A percentile compares a stretch with the other conserved stretches of the same genome.
Evolutionary conservation across 305 asterid species (phyloP).

Genomic region (Andrographis paniculata): DNA sequence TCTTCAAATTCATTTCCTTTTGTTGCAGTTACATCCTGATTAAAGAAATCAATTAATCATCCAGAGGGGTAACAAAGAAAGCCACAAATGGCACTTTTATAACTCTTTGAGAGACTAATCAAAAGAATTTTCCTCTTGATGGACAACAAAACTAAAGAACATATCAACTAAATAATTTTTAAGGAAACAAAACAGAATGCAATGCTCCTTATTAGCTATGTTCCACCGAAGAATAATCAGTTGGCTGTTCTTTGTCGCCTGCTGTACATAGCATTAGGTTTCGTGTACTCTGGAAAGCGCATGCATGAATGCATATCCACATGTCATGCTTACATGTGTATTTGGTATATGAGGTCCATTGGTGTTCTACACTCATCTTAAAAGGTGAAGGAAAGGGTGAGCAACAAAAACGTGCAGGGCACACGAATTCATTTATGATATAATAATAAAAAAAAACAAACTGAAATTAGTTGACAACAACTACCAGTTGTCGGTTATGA

Average conservation of each 20-base stretch:
- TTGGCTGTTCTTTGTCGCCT: background rate
- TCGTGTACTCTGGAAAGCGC: background rate
- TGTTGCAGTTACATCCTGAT: slow-evolving; percentile 46
- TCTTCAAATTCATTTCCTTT: slow-evolving; percentile 52
- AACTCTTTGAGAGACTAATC: slow-evolving; percentile 5
- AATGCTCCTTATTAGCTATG: background rate
- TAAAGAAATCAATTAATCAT: slow-evolving; percentile 14
- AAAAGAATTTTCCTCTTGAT: background rate
- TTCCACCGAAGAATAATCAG: background rate
- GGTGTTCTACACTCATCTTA: too few species aligned
- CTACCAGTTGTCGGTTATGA: too few species aligned
- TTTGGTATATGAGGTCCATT: background rate
- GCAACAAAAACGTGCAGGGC: too few species aligned
- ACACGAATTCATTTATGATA: too few species aligned
- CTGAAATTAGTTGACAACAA: too few species aligned
- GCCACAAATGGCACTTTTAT: background rate
- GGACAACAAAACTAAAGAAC: slow-evolving; percentile 1
- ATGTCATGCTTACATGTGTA: slow-evolving; percentile 1
- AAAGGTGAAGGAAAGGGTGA: too few species aligned
- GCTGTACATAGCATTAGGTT: background rate
- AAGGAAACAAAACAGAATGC: background rate
- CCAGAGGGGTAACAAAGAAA: slow-evolving; percentile 2
- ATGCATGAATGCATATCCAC: slow-evolving; percentile 16
- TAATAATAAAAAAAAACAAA: too few species aligned
- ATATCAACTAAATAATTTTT: background rate